Base-by-base conservation (phyloP, 345 rosid genomes). In the Corchorus olitorius region DNA sequence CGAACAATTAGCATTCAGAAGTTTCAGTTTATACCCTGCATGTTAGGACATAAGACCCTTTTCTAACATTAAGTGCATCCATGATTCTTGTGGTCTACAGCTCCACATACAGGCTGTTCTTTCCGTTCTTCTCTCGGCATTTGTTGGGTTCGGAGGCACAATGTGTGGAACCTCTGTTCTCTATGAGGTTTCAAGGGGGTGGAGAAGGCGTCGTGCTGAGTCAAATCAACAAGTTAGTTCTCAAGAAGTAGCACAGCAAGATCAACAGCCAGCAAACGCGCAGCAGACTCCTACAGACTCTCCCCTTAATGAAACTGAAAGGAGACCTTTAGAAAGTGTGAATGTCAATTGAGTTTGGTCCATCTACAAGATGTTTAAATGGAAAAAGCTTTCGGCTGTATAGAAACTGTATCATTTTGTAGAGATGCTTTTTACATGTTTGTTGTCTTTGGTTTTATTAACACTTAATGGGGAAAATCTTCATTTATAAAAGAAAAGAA, bases 121-220 rank as follows among this genome's bases (percentile, higher is more conserved):
- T 46, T 76, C 91, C 49, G 87, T 93, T 81, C 87, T 93, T 39
- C 88, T 93, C 46, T 93, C 99, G 54, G 81, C 94, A 33, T 83
- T 93, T 68, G 78, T 84, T 22, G 98, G 98, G 41, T 93, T 96
- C 52, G 99, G 97, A 75, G 61, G 84, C 73, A 83, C 91, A 75
- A 93, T 91, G 95, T 79, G 85, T 33, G 87, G 81, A 67, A 84
- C 87, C 69, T 88, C 93, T 34, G 10, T 83, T 71, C 43, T 91
- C 20, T 80, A n/a, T 1, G 89, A 88, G 88, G 65, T 89, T 76
- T 56, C 19, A 17, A 83, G 75, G 76, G 81, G 84, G 84, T 81
- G 86, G 81, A 80, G 82, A 76, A 71, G 79, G 64, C 46, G 67
- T 72, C 54, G 12, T 39, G 65, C 56, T 45, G 62, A 62, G 7